phyloP scores from a whole-genome alignment of 2,329 filamentous ascomycete genomes.

The Lachnellula hyalina region DNA sequence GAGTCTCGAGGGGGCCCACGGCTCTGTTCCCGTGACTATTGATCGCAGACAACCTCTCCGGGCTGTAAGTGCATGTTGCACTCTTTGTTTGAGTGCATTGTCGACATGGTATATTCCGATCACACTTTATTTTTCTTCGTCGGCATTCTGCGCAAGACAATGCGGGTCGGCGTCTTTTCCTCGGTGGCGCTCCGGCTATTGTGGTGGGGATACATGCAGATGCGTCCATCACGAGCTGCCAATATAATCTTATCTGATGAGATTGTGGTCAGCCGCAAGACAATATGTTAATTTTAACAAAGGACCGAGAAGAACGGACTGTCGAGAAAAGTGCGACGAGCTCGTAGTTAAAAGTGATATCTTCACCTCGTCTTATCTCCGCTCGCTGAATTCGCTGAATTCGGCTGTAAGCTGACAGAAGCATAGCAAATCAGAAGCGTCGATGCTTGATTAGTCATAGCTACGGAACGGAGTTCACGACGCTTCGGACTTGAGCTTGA shows the following conservation, averaged over 20 bases:
- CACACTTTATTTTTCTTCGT: slow-evolving; percentile 42
- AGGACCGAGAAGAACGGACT: neutral
- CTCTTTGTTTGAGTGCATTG: slow-evolving; percentile 33
- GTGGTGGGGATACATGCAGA: slow-evolving; percentile 1
- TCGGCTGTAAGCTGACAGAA: neutral
- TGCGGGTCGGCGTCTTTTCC: slow-evolving; percentile 30
- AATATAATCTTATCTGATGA: neutral
- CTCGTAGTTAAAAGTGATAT: neutral
- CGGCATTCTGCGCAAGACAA: slow-evolving; percentile 40
- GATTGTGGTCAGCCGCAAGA: neutral
- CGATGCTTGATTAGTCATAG: neutral
- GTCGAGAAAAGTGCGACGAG: neutral
- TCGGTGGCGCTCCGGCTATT: slow-evolving; percentile 8
- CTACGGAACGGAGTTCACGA: neutral
- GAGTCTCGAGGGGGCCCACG: neutral
- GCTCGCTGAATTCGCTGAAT: neutral
- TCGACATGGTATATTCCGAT: slow-evolving; percentile 37
- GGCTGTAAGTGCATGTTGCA: slow-evolving; percentile 30
- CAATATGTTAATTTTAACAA: neutral
- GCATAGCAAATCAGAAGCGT: neutral
- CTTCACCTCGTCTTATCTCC: neutral
- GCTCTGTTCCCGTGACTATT: slow-evolving; percentile 2
- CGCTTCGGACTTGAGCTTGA: too few relatives aligned
- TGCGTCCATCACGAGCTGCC: slow-evolving; percentile 3
- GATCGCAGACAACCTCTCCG: slow-evolving; percentile 5